Conservation (phyloP, 208 protist species). For the Endotrypanum monterogeii region DNA sequence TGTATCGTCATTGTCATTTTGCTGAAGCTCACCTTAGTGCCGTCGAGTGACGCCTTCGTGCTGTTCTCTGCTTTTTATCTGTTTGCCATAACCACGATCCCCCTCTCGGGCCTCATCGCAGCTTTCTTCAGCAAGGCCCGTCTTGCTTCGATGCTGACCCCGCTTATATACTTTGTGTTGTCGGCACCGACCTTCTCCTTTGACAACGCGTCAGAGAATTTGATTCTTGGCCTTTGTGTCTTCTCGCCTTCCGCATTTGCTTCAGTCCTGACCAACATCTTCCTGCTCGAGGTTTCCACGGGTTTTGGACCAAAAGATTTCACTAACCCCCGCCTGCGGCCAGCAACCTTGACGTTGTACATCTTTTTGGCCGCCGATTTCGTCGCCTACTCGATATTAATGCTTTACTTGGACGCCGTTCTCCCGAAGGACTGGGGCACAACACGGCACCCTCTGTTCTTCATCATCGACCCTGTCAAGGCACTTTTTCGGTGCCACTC, state of each 20-base stretch:
- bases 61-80: slow-evolving; percentile 68
- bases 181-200: slow-evolving; percentile 71
- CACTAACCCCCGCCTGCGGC: slow-evolving; percentile 20
- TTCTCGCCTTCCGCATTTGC: slow-evolving; percentile 64
- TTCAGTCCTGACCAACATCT: slow-evolving; percentile 32
- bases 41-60: slow-evolving; percentile 41
- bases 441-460: slow-evolving; percentile 65
- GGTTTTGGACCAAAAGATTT: slow-evolving; percentile 31
- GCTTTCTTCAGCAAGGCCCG: slow-evolving; percentile 76
- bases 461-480: slow-evolving; percentile 48
- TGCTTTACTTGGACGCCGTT: slow-evolving; percentile 76
- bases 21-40: slow-evolving; percentile 50
- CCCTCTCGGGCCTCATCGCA: slow-evolving; percentile 59
- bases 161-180: slow-evolving; percentile 70
- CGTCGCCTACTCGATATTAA: slow-evolving; percentile 60
- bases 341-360: slow-evolving; percentile 34
- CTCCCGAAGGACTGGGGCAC: slow-evolving; percentile 69
- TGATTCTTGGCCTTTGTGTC: slow-evolving; percentile 39
- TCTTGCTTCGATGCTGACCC: slow-evolving; percentile 56
- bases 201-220: slow-evolving; percentile 24
- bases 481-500: slow-evolving; percentile 28
- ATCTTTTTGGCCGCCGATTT: slow-evolving; percentile 42
- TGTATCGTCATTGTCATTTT: slow-evolving; percentile 50
- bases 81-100: slow-evolving; percentile 47
- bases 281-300: slow-evolving; percentile 33